Evolutionary conservation across 1,284 basidiomycete genomes (phyloP).

Genomic region (Laetiporus sulphureus): DNA sequence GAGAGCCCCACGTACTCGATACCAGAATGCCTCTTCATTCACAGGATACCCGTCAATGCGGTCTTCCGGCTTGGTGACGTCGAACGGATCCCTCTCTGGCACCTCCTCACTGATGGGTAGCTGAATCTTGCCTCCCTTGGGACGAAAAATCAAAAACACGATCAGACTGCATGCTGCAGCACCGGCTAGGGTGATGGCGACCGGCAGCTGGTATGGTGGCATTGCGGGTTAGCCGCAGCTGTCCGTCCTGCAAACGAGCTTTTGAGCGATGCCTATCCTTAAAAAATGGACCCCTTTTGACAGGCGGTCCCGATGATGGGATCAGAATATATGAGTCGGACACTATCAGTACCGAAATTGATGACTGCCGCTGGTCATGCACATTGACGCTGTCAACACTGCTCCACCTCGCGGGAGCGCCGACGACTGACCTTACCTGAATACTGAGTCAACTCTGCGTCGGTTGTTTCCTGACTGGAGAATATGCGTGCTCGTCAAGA

Average conservation of each 20-base stretch:
- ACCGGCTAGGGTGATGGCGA: conserved; percentile 42
- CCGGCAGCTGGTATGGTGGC: conserved; percentile 55
- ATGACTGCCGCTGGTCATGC: neutral
- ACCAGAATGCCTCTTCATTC: conserved; percentile 69
- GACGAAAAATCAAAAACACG: conserved; percentile 33
- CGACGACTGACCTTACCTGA: no score
- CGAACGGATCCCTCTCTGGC: conserved; percentile 61
- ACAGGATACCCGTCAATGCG: conserved; percentile 71
- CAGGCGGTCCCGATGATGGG: neutral
- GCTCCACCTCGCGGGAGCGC: neutral
- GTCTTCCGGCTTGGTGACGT: conserved; percentile 68
- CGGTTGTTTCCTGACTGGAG: no score
- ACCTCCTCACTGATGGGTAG: conserved; percentile 40
- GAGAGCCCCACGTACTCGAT: conserved; percentile 36
- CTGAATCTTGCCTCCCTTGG: conserved; percentile 46
- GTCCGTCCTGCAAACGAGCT: no score
- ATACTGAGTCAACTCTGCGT: no score
- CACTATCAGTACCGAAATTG: neutral
- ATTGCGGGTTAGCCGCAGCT: conserved; percentile 19
- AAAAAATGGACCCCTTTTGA: no score
- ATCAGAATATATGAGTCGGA: neutral
- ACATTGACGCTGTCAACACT: neutral
- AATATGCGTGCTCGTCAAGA: no score
- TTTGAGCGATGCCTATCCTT: no score
- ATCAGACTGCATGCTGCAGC: conserved; percentile 39